Base-by-base conservation (phyloP, 805 yeast genomes). In the Myxozyma nipponensis region DNA sequence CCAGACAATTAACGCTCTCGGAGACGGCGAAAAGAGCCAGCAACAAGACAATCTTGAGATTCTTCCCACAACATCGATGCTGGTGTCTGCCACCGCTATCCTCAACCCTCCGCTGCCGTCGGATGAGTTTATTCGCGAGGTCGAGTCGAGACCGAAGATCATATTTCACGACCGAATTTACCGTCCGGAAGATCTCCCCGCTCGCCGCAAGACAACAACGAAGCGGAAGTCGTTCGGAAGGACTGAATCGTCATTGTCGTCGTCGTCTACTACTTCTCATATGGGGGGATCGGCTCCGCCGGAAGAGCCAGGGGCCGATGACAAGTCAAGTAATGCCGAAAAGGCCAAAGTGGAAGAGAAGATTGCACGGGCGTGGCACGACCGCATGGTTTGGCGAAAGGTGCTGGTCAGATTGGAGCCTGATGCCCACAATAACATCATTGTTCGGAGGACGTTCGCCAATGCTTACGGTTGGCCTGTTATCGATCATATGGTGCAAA, bases 391-490 rank as follows among this genome's bases (percentile, higher is more conserved):
- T 15, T 91, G 98, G 98, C 72, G 97, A 39, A 91, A 91, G 67
- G 96, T 93, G 2, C 69, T 93, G 24, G 96, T 90, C 1, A 81
- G 81, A 39, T 69, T 93, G 56, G 78, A 81, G 57, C 96, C 97
- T 0, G 98, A 91, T 66, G 96, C 98, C 0, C 98, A 91, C 64
- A 91, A 91, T 62, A 91, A 89, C 62, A 89, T 93, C 25, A 75
- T 87, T 24, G 98, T 91, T 1, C 73, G 98, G 56, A 75, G 98
- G 58, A 71, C 86, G 54, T 93, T 86, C 72, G 83, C 95, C 4
- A 91, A 91, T 68, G 93, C 96, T 0, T 90, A 84, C 68, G 98
- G 98, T 1, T 88, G 96, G 93, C 87, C 86, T 0, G 95, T 88
- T 0, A 74, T 91, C n/a, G 84, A 83, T 39, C 96, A 91, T 66